Evolutionary conservation across 1,139 yeast genomes (phyloP).

Genomic region (Sugiyamaella novakii): DNA sequence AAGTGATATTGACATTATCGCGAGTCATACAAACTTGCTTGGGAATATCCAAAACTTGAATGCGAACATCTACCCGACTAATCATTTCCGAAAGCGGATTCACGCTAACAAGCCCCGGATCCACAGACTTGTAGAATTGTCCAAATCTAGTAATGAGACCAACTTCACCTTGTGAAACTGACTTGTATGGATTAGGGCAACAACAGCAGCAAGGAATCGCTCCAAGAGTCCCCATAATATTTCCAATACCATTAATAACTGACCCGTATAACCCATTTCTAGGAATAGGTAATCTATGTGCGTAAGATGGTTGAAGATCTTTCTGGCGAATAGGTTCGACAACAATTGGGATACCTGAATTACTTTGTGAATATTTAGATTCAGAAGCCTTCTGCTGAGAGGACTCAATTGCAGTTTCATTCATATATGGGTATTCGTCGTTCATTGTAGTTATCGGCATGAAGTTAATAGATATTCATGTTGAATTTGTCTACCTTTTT

Average conservation of each 20-base stretch:
- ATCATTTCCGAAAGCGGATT: slow-evolving; percentile 68
- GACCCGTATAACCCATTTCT: slow-evolving; percentile 45
- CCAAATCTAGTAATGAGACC: slow-evolving; percentile 75
- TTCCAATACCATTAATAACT: slow-evolving; percentile 52
- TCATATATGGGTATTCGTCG: too few species aligned
- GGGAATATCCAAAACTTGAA: slow-evolving; percentile 66
- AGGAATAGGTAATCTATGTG: slow-evolving; percentile 43
- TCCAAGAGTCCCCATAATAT: slow-evolving; percentile 57
- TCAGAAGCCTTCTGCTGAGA: too few species aligned
- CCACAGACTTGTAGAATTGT: slow-evolving; percentile 64
- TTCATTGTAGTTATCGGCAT: too few species aligned
- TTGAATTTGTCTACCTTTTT: too few species aligned
- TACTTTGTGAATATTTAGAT: too few species aligned
- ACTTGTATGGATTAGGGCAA: slow-evolving; percentile 60
- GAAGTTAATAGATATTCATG: too few species aligned
- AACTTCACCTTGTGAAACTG: slow-evolving; percentile 68
- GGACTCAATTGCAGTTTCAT: too few species aligned
- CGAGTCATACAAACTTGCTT: slow-evolving; percentile 69
- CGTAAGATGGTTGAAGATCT: slow-evolving; percentile 45
- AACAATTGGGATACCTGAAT: too few species aligned
- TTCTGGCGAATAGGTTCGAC: slow-evolving; percentile 39
- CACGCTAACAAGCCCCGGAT: slow-evolving; percentile 68
- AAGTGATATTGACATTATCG: slow-evolving; percentile 64
- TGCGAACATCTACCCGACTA: slow-evolving; percentile 55
- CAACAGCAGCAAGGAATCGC: slow-evolving; percentile 60